Percentiles rank a stretch among this genome's conserved stretches.
These are phyloP conservation scores for Aspergillus sp. DNA, from an alignment of 2,329 filamentous ascomycete genomes.

Conservation along the genomic window DNA sequence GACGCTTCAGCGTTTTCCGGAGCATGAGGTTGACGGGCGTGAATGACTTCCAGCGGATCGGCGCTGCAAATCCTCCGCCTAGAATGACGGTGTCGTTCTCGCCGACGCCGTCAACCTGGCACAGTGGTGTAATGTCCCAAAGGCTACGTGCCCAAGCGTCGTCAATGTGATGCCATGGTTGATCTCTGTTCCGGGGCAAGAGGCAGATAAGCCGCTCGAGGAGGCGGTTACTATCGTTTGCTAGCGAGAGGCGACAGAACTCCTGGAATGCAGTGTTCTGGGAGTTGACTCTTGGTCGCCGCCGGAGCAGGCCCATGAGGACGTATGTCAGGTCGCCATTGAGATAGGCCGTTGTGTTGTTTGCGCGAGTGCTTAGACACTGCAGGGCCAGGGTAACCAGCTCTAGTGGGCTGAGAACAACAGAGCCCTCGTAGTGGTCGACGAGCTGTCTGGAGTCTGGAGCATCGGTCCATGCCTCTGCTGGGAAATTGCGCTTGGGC, in stretches of 20 bases:
- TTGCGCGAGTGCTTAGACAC: constrained; percentile 42
- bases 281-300: constrained; percentile 39
- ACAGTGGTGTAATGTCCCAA: constrained; percentile 47
- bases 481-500: background rate
- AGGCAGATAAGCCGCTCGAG: constrained; percentile 50
- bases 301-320: constrained; percentile 47
- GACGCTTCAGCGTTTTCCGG: background rate
- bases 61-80: constrained; percentile 17
- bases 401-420: constrained; percentile 43
- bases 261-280: constrained; percentile 45
- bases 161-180: constrained; percentile 40
- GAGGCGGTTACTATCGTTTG: constrained; percentile 47
- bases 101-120: constrained; percentile 43
- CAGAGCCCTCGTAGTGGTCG: constrained; percentile 47
- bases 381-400: constrained; percentile 42
- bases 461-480: constrained; percentile 41
- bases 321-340: constrained; percentile 47
- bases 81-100: constrained; percentile 47
- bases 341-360: constrained; percentile 30
- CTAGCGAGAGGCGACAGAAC: constrained; percentile 44
- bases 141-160: constrained; percentile 45
- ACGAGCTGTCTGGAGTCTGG: constrained; percentile 42
- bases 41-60: background rate
- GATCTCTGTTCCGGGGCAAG: constrained; percentile 30
- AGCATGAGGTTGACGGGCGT: background rate